A percentile compares a stretch with the other conserved stretches of the same genome.
These are phyloP conservation scores for Saitozyma podzolica DNA, from an alignment of 768 basidiomycete genomes.

Conservation along the genomic window DNA sequence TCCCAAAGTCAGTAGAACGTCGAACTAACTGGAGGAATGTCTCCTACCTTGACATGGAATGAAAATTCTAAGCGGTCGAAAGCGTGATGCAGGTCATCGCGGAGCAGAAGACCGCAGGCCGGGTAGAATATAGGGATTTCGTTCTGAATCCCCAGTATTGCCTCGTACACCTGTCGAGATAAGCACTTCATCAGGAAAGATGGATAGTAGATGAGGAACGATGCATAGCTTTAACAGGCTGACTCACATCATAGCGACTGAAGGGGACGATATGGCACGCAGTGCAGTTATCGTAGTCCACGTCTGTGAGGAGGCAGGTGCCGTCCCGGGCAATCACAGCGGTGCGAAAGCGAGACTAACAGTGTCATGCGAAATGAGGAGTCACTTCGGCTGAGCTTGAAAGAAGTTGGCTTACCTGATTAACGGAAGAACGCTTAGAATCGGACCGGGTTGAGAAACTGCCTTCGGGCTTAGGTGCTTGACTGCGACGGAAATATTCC, in stretches of 20 bases:
- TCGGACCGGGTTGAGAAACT: constrained; percentile 8
- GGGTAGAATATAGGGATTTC: constrained; percentile 1
- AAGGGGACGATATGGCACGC: constrained; percentile 4
- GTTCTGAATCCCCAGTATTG: background rate
- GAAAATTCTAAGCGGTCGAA: constrained; percentile 12
- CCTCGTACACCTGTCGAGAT: constrained; percentile 8
- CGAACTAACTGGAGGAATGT: background rate
- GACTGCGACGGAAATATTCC: constrained; percentile 1
- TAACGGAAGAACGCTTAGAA: constrained; percentile 2
- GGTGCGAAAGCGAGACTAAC: background rate
- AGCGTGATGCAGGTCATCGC: constrained; percentile 17
- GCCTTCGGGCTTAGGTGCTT: constrained; percentile 7
- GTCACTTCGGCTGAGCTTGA: background rate
- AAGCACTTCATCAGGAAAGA: background rate
- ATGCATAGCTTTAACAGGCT: background rate
- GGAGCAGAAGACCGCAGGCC: constrained; percentile 5
- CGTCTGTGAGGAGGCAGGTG: background rate
- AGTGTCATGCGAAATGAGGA: background rate
- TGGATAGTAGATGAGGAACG: background rate
- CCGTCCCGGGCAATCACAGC: background rate
- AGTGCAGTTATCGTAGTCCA: background rate
- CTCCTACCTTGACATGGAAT: constrained; percentile 7
- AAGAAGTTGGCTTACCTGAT: constrained; percentile 1
- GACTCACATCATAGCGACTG: constrained; percentile 1
- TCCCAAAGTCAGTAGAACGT: background rate